A percentile compares a stretch with the other conserved stretches of the same genome.
Conservation (phyloP, 768 basidiomycete species). For the Neoboletus magnificus region DNA sequence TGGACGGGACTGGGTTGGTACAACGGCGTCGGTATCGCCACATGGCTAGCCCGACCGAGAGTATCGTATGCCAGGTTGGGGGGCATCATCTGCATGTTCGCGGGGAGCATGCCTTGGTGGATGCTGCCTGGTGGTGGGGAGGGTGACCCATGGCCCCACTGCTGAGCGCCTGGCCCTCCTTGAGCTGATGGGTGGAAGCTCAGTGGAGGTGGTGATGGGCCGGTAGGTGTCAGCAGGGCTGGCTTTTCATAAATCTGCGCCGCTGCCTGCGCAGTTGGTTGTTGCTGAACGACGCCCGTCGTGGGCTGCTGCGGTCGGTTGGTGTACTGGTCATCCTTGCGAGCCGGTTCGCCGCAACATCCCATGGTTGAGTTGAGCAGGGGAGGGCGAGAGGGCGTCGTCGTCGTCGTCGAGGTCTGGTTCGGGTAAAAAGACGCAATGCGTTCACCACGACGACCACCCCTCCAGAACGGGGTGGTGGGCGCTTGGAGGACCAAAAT, state of each 20-base stretch:
- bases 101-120: neutral
- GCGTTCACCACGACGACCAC: constrained; percentile 1
- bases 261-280: constrained; percentile 44
- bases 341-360: constrained; percentile 59
- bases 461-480: neutral
- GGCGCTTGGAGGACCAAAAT: constrained; percentile 12
- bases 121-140: constrained; percentile 29
- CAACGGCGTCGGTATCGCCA: constrained; percentile 11
- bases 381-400: neutral
- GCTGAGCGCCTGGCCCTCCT: constrained; percentile 15
- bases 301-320: constrained; percentile 31
- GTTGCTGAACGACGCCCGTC: constrained; percentile 44
- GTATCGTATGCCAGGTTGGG: neutral
- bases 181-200: constrained; percentile 29
- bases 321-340: constrained; percentile 30
- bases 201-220: constrained; percentile 47
- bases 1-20: constrained; percentile 31
- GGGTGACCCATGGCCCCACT: constrained; percentile 29
- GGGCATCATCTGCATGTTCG: neutral
- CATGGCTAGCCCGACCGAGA: neutral
- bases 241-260: constrained; percentile 41
- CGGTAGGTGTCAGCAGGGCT: constrained; percentile 37
- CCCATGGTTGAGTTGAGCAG: constrained; percentile 40
- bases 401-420: neutral
- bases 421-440: neutral